Conservation (phyloP, 805 yeast species). For the Candida xiaguanensis region DNA sequence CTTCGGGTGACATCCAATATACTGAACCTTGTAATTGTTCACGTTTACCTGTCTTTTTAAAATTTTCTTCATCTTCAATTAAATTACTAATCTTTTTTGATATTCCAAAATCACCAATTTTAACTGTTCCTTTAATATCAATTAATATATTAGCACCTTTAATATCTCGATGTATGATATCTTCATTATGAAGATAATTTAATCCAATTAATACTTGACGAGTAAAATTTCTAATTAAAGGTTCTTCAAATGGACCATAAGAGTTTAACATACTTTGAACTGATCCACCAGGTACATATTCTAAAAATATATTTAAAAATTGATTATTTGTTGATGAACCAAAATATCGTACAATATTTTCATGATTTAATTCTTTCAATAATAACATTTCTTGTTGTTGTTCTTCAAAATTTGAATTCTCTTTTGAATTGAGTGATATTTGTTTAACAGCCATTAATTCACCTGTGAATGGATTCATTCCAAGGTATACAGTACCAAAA, state of each 20-base stretch:
- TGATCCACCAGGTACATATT: slow-evolving; percentile 55
- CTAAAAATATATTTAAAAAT: slow-evolving; percentile 69
- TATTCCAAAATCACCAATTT: slow-evolving; percentile 84
- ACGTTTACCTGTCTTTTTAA: slow-evolving; percentile 44
- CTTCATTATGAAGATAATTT: slow-evolving; percentile 66
- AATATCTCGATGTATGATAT: slow-evolving; percentile 81
- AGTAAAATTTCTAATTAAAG: slow-evolving; percentile 65
- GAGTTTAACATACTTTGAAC: slow-evolving; percentile 66
- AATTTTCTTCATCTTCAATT: slow-evolving; percentile 22
- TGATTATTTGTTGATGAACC: slow-evolving; percentile 80
- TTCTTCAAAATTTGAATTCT: slow-evolving; percentile 48
- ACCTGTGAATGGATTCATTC: slow-evolving; percentile 88
- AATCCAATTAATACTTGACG: slow-evolving; percentile 75
- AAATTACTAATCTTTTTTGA: slow-evolving; percentile 41
- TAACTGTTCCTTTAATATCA: slow-evolving; percentile 75
- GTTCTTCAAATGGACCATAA: slow-evolving; percentile 80
- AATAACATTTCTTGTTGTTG: slow-evolving; percentile 77
- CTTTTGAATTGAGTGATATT: slow-evolving; percentile 58
- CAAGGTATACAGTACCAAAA: slow-evolving; percentile 90
- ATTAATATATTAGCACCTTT: slow-evolving; percentile 85
- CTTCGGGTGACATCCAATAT: slow-evolving; percentile 99
- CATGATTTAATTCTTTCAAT: slow-evolving; percentile 78
- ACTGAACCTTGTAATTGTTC: slow-evolving; percentile 90
- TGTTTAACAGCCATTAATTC: slow-evolving; percentile 97
- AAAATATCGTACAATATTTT: slow-evolving; percentile 85